These are phyloP conservation scores for Mesembryanthemum crystallinum DNA, from an alignment of 148 eudicot genomes.

Conservation along the genomic window DNA sequence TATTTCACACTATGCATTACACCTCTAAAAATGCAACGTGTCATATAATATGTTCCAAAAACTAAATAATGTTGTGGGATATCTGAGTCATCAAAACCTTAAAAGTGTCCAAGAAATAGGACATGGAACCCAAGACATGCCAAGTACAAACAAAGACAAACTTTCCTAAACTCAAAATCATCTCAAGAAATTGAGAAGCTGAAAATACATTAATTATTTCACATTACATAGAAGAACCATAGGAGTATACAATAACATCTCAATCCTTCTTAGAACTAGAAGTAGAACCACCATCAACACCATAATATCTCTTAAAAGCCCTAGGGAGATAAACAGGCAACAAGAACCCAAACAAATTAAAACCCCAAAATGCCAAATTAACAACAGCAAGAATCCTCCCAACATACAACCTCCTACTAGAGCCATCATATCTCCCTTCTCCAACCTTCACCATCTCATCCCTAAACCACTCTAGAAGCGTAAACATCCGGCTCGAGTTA, in stretches of 20 bases:
- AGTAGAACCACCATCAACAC: background rate
- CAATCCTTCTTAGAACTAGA: constrained; percentile 24
- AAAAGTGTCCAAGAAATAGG: no score
- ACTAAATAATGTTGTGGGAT: no score
- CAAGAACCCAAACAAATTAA: constrained; percentile 79
- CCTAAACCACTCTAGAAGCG: constrained; percentile 52
- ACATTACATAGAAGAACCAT: background rate
- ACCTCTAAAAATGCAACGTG: no score
- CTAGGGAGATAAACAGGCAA: constrained; percentile 81
- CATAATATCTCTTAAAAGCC: constrained; percentile 61
- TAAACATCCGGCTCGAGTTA: constrained; percentile 53
- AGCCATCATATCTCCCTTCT: constrained; percentile 30
- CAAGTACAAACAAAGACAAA: background rate
- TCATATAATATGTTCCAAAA: no score
- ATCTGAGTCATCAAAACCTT: no score
- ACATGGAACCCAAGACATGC: no score
- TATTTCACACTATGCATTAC: no score
- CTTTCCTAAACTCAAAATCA: background rate
- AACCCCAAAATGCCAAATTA: constrained; percentile 65
- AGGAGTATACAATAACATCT: background rate
- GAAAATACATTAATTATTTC: background rate
- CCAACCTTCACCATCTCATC: constrained; percentile 36
- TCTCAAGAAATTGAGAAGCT: background rate
- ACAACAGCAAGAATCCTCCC: constrained; percentile 60
- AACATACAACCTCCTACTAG: constrained; percentile 37